A percentile compares a stretch with the other conserved stretches of the same genome.
These are phyloP conservation scores for Auricularia heimuer DNA, from an alignment of 768 basidiomycete genomes.

Conservation along the genomic window DNA sequence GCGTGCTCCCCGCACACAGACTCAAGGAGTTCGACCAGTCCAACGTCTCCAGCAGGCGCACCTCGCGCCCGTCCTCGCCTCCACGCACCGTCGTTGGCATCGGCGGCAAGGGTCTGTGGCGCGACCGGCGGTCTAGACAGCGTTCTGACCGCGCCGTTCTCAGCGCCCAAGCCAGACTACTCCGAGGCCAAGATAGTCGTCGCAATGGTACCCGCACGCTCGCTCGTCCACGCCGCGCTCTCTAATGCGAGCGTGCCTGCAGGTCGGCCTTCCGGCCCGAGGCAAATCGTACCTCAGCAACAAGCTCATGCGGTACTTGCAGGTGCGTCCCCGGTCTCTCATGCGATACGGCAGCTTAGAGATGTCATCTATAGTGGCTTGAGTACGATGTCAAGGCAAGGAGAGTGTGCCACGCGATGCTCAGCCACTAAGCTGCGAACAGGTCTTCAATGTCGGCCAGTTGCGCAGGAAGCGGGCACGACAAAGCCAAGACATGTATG, in stretches of 20 bases:
- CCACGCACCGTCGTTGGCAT: constrained; percentile 82
- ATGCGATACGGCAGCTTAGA: too few species aligned
- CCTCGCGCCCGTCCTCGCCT: constrained; percentile 67
- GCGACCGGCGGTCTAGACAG: background rate
- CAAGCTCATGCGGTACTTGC: constrained; percentile 92
- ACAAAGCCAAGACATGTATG: constrained; percentile 66
- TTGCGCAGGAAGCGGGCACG: constrained; percentile 77
- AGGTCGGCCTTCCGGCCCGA: constrained; percentile 96
- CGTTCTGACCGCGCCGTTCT: constrained; percentile 4
- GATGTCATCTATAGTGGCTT: constrained; percentile 60
- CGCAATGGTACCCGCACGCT: constrained; percentile 61
- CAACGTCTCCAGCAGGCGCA: constrained; percentile 54
- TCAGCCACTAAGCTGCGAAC: background rate
- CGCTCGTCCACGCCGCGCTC: background rate
- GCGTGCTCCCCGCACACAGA: background rate
- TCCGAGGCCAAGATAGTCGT: constrained; percentile 98
- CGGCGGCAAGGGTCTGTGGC: constrained; percentile 65
- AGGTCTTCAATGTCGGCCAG: constrained; percentile 99
- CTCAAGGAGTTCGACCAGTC: constrained; percentile 75
- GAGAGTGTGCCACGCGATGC: background rate
- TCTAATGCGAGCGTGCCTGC: constrained; percentile 2
- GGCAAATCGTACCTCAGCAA: constrained; percentile 98
- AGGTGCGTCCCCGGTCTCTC: constrained; percentile 37
- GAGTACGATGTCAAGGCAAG: constrained; percentile 92
- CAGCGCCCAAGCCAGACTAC: constrained; percentile 95